A percentile compares a stretch with the other conserved stretches of the same genome.
phyloP scores from a whole-genome alignment of 1,284 basidiomycete species.

The Sporisorium graminicola region DNA sequence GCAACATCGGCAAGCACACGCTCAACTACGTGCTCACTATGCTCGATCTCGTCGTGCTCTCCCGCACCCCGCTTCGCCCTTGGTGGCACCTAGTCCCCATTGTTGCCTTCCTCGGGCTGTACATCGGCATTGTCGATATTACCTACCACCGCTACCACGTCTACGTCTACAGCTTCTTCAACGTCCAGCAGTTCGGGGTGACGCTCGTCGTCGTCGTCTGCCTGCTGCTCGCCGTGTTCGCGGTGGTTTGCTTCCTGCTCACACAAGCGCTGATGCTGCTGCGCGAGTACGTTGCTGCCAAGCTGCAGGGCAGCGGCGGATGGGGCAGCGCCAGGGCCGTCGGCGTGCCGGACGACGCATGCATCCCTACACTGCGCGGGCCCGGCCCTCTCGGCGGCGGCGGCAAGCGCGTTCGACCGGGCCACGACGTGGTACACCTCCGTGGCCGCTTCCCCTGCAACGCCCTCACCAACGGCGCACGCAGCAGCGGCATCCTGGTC shows the following conservation, averaged over 20 bases:
- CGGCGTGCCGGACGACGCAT: conserved; percentile 49
- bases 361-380: conserved; percentile 47
- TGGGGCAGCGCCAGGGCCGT: conserved; percentile 50
- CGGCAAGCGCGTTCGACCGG: conserved; percentile 27
- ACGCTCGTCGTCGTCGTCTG: conserved; percentile 39
- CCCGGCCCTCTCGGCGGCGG: conserved; percentile 55
- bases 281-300: conserved; percentile 38
- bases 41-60: conserved; percentile 75
- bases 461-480: conserved; percentile 9
- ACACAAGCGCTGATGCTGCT: conserved; percentile 46
- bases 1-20: conserved; percentile 76
- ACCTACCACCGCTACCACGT: conserved; percentile 37
- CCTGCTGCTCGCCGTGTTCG: conserved; percentile 42
- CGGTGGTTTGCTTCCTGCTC: conserved; percentile 43
- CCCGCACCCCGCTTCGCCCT: conserved; percentile 73
- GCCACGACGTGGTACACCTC: conserved; percentile 29
- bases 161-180: conserved; percentile 54
- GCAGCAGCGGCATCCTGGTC: conserved; percentile 30
- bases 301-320: conserved; percentile 36
- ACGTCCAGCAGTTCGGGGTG: conserved; percentile 41
- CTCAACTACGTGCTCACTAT: conserved; percentile 76
- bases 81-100: conserved; percentile 74
- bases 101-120: conserved; percentile 74
- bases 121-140: conserved; percentile 74
- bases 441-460: conserved; percentile 38